Conservation (phyloP, 2,329 filamentous ascomycete genomes). For the Fusarium sp. region DNA sequence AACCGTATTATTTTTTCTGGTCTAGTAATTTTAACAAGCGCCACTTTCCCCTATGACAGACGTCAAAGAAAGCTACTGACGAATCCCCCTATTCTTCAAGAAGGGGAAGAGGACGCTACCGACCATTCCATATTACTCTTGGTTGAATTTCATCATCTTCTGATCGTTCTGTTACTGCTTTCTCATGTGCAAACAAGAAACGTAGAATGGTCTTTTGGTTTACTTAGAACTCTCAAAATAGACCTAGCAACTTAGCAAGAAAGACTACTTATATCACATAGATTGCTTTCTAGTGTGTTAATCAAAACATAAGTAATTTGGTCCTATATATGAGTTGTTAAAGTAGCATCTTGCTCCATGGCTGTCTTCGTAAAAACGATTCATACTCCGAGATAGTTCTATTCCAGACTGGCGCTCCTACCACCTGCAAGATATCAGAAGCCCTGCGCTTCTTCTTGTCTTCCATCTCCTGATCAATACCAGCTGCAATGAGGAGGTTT, state of each 20-base stretch:
- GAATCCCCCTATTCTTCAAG: too few relatives aligned
- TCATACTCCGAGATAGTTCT: neutral
- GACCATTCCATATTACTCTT: neutral
- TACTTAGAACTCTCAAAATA: neutral
- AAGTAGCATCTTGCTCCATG: neutral
- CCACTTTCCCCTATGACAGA: neutral
- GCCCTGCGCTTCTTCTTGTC: conserved; percentile 13
- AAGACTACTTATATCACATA: too few relatives aligned
- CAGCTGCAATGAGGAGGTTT: neutral
- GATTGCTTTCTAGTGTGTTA: too few relatives aligned
- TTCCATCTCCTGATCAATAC: conserved; percentile 13
- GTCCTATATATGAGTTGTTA: neutral
- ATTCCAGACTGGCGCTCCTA: conserved; percentile 25
- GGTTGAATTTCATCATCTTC: too few relatives aligned
- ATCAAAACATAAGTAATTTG: too few relatives aligned
- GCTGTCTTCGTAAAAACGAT: neutral
- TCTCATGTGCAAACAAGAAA: neutral
- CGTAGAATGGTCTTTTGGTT: neutral
- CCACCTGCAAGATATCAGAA: neutral
- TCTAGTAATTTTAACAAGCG: neutral
- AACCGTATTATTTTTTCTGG: neutral
- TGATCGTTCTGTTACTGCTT: too few relatives aligned
- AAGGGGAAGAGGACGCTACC: too few relatives aligned
- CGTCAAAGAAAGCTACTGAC: neutral
- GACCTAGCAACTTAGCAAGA: too few relatives aligned